These are phyloP conservation scores for Gilbertella persicaria DNA, from an alignment of 371 early-diverging fungal genomes.

Conservation along the genomic window DNA sequence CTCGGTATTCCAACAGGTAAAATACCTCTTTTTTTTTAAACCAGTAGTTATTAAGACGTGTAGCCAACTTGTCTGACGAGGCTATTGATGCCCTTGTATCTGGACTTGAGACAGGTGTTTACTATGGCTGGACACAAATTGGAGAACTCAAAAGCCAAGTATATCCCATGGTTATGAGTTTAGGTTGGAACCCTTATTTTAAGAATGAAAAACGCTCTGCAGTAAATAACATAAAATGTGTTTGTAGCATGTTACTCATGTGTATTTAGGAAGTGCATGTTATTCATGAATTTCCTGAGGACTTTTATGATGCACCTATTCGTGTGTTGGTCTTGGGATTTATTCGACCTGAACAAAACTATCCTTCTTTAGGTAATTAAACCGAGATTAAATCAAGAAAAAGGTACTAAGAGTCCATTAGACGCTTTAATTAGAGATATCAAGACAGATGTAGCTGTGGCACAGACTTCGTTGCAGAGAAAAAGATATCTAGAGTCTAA, in stretches of 20 bases:
- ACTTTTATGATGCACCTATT: slow-evolving; percentile 90
- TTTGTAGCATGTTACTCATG: too few species aligned
- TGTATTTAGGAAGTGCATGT: slow-evolving; percentile 89
- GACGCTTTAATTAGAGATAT: slow-evolving; percentile 93
- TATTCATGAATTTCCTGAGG: slow-evolving; percentile 80
- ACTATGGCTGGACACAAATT: slow-evolving; percentile 93
- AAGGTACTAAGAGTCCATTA: slow-evolving; percentile 16
- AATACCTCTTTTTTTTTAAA: background rate
- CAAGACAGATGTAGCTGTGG: slow-evolving; percentile 84
- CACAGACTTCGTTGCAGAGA: slow-evolving; percentile 68
- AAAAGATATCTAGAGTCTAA: slow-evolving; percentile 17
- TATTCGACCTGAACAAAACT: slow-evolving; percentile 90
- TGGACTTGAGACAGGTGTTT: slow-evolving; percentile 83
- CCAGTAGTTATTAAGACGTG: background rate
- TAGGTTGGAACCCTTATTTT: slow-evolving; percentile 98
- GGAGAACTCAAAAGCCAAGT: slow-evolving; percentile 51
- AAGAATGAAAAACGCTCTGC: slow-evolving; percentile 95
- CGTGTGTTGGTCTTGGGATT: slow-evolving; percentile 85
- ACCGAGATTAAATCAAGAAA: background rate
- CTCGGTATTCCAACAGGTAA: slow-evolving; percentile 97
- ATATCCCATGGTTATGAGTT: slow-evolving; percentile 96
- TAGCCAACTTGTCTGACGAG: slow-evolving; percentile 89
- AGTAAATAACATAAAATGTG: too few species aligned
- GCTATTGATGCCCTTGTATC: slow-evolving; percentile 68
- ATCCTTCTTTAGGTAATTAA: slow-evolving; percentile 74